These are phyloP conservation scores for Thermothelomyces thermophilus DNA, from an alignment of 2,329 filamentous ascomycete genomes.

Conservation along the genomic window DNA sequence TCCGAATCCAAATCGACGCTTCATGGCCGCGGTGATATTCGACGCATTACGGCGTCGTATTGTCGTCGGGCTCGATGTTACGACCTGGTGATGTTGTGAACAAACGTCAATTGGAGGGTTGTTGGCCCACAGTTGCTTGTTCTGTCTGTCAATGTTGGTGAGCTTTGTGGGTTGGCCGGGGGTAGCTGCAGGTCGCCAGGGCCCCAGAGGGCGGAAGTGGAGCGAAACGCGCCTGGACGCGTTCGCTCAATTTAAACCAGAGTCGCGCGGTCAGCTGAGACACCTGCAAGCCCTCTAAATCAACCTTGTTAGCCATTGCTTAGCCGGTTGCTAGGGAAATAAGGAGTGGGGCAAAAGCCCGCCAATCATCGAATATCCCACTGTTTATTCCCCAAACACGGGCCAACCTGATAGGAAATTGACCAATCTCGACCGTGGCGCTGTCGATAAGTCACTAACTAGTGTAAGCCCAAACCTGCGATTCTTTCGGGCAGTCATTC, in stretches of 20 bases:
- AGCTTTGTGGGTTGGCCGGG: neutral
- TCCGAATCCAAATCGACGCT: constrained; percentile 16
- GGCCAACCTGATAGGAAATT: neutral
- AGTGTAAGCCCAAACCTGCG: neutral
- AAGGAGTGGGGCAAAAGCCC: neutral
- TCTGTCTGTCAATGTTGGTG: neutral
- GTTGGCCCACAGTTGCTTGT: neutral
- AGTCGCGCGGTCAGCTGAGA: constrained; percentile 22
- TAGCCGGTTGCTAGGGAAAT: constrained; percentile 11
- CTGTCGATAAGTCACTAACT: constrained; percentile 1
- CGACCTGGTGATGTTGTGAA: neutral
- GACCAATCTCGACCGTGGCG: constrained; percentile 8
- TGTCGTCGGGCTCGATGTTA: neutral
- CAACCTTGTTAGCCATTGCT: neutral
- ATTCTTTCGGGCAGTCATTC: neutral
- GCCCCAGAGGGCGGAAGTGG: neutral
- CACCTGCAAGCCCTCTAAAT: constrained; percentile 5
- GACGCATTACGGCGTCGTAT: neutral
- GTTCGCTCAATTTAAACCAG: constrained; percentile 14
- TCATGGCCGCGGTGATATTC: constrained; percentile 26
- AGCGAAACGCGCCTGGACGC: constrained; percentile 13
- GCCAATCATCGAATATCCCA: constrained; percentile 5
- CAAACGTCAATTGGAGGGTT: neutral
- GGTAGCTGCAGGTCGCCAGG: constrained; percentile 10
- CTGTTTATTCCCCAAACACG: constrained; percentile 14